These are phyloP conservation scores for Sporothrix curviconia DNA, from an alignment of 2,329 filamentous ascomycete genomes.

Conservation along the genomic window DNA sequence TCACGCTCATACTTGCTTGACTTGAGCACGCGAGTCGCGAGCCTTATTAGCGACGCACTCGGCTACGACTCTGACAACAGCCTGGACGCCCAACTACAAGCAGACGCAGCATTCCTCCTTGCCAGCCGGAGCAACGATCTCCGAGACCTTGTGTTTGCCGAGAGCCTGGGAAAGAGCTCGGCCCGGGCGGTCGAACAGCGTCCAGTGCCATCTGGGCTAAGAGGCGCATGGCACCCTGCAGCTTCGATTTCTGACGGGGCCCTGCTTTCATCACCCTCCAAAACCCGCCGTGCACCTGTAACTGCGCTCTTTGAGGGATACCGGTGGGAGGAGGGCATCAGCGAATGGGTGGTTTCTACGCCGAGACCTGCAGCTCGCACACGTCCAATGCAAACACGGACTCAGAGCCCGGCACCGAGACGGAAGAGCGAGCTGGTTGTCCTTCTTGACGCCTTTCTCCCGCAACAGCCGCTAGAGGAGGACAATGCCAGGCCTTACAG, in stretches of 20 bases:
- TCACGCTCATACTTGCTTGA: constrained; percentile 33
- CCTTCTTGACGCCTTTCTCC: not conserved
- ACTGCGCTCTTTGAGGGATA: constrained; percentile 23
- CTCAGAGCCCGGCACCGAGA: not conserved
- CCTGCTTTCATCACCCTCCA: not conserved
- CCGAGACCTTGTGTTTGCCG: constrained; percentile 48
- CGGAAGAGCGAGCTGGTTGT: constrained; percentile 1
- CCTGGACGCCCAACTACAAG: constrained; percentile 33
- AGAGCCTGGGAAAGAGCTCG: constrained; percentile 30
- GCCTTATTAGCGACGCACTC: constrained; percentile 18
- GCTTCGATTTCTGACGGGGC: not conserved
- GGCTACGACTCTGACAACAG: constrained; percentile 23
- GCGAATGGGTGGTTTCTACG: constrained; percentile 30
- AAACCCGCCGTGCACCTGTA: not conserved
- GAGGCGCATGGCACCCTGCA: too few relatives aligned
- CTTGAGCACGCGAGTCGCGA: constrained; percentile 36
- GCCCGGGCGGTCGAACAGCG: not conserved
- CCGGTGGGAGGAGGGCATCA: constrained; percentile 33
- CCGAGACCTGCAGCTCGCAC: not conserved
- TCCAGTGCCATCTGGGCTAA: not conserved
- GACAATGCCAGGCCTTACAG: not conserved
- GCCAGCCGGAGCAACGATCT: constrained; percentile 48
- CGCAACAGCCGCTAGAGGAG: not conserved
- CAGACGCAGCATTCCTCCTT: constrained; percentile 44
- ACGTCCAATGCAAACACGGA: not conserved